These are phyloP conservation scores for Ceriops decandra DNA, from an alignment of 345 rosid genomes.

Conservation along the genomic window DNA sequence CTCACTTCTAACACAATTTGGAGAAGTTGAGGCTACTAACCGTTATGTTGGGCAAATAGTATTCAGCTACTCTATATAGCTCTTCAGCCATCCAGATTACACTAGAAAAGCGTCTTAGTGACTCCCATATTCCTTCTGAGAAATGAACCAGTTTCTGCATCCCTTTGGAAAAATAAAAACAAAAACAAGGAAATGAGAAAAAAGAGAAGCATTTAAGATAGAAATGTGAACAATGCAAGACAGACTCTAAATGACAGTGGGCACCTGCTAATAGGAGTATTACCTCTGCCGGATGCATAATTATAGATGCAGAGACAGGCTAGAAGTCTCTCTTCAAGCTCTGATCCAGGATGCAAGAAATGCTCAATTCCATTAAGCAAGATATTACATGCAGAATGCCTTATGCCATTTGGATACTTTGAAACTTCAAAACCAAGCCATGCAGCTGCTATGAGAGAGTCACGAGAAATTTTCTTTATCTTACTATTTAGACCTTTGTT, in stretches of 20 bases:
- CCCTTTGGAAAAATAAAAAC: slow-evolving; percentile 36
- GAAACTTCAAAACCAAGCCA: slow-evolving; percentile 79
- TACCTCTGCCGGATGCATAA: slow-evolving; percentile 87
- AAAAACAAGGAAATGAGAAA: neutral
- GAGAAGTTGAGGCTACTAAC: slow-evolving; percentile 42
- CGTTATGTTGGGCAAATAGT: slow-evolving; percentile 64
- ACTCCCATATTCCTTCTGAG: slow-evolving; percentile 84
- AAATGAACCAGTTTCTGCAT: slow-evolving; percentile 71
- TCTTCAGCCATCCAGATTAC: slow-evolving; percentile 98
- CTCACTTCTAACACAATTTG: neutral
- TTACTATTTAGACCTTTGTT: slow-evolving; percentile 62
- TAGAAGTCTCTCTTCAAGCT: slow-evolving; percentile 78
- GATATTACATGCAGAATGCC: slow-evolving; percentile 61
- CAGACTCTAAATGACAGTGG: too few relatives aligned
- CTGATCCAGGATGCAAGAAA: slow-evolving; percentile 76
- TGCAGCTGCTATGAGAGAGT: slow-evolving; percentile 56
- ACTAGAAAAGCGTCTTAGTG: slow-evolving; percentile 74
- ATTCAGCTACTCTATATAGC: slow-evolving; percentile 74
- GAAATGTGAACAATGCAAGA: neutral
- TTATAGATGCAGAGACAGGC: slow-evolving; percentile 85
- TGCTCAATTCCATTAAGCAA: slow-evolving; percentile 61
- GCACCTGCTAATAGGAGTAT: neutral
- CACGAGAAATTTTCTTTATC: slow-evolving; percentile 50
- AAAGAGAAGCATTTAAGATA: slow-evolving; percentile 14
- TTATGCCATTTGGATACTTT: slow-evolving; percentile 48